Evolutionary conservation across 73 alveolate genomes (phyloP), one percentile per base, ranked within the genome.

Genomic region (Paramecium sonneborni): DNA sequence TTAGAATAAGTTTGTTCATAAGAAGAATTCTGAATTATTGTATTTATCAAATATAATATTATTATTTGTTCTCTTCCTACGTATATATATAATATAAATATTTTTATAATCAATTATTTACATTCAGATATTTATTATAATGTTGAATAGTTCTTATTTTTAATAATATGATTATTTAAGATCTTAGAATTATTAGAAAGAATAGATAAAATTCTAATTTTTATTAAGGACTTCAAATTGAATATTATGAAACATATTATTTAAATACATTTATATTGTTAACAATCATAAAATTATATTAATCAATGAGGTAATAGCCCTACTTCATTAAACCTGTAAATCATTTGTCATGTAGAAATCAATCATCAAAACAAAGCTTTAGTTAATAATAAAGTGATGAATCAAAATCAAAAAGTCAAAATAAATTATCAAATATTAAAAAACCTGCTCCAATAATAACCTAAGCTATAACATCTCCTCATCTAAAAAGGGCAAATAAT

Each of bases 241-340:
- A 52, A n/a, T 52, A 52, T 52, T 52, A 15, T 52, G 68, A 52
- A 52, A 52, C 68, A 28, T 52, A 52, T 18, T 52, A n/a, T 52
- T 15, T n/a, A 52, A 15, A 52, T 52, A 52, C 68, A 52, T 52
- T 52, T 52, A 52, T 52, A 52, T 52, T 52, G 68, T 52, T 52
- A 52, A 52, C 68, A 52, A 52, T 52, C 68, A 52, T 52, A 52
- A 52, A 52, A 18, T 52, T 52, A 52, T 52, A 18, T 52, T 52
- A 52, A 52, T 52, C 68, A 52, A 62, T 62, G 84, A 62, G 84
- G 44, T 62, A 62, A 62, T 62, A 62, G 44, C 84, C 84, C 12
- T 62, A 62, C 84, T 62, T 62, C 44, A 62, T 62, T 62, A 62
- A 62, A 32, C 84, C 84, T 26, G 84, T 62, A 20, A 62, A 62